A percentile compares a stretch with the other conserved stretches of the same genome.
Evolutionary conservation across 164 flowering plant genomes (phyloP).

Genomic region (Nymphaea colorata): DNA sequence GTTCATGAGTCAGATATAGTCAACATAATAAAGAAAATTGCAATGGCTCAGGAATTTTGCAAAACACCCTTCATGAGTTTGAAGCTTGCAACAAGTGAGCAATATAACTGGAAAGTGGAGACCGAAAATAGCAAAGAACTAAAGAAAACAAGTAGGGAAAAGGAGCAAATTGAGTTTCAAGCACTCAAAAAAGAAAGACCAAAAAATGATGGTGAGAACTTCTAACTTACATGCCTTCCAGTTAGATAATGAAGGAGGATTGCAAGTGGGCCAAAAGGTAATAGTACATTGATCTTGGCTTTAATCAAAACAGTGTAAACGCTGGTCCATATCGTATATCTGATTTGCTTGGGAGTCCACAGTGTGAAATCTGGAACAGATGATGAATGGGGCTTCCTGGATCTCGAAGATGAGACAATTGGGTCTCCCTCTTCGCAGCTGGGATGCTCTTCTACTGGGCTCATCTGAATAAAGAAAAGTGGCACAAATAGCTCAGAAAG

Average conservation of each 20-base stretch:
- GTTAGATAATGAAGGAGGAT: conserved; percentile 49
- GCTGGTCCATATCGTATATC: conserved; percentile 24
- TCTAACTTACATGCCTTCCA: conserved; percentile 43
- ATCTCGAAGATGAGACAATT: conserved; percentile 12
- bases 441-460: conserved; percentile 22
- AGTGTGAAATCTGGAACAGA: conserved; percentile 15
- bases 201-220: neutral
- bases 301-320: conserved; percentile 40
- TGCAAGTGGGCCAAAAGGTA: conserved; percentile 75
- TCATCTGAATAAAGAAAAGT: conserved; percentile 21
- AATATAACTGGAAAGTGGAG: no score
- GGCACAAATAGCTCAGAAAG: neutral
- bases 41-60: no score
- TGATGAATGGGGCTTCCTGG: conserved; percentile 21
- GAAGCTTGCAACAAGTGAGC: no score
- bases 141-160: neutral
- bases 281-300: conserved; percentile 58
- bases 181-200: neutral
- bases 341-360: conserved; percentile 19
- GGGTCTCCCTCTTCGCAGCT: conserved; percentile 34
- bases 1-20: no score
- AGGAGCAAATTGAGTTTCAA: neutral
- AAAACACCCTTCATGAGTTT: no score
- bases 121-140: no score
- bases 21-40: no score